Evolutionary conservation across 495 filamentous ascomycete genomes (phyloP).

Genomic region (Talaromyces liani): DNA sequence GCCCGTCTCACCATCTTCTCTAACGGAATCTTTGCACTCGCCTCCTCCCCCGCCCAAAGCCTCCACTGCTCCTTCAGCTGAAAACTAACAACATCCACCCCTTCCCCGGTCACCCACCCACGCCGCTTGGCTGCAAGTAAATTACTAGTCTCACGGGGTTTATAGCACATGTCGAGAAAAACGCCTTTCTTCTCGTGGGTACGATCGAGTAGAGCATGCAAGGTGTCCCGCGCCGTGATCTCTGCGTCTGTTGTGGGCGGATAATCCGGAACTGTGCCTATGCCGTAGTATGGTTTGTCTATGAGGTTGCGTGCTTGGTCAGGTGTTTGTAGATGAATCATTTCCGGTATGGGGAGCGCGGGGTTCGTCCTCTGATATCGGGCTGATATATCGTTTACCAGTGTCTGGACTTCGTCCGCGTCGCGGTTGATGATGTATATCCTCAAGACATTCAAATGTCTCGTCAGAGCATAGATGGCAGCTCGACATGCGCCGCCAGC

Average conservation of each 20-base stretch:
- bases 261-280: neutral
- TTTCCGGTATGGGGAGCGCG: neutral
- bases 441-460: neutral
- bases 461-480: neutral
- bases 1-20: neutral
- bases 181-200: neutral
- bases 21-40: neutral
- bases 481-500: neutral
- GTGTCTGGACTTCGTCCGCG: neutral
- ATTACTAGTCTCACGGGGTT: neutral
- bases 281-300: neutral
- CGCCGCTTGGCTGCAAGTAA: neutral
- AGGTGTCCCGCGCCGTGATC: neutral
- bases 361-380: neutral
- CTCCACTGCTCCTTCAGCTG: neutral
- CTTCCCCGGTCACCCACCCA: neutral
- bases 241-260: neutral
- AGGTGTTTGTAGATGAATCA: neutral
- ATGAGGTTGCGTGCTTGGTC: neutral
- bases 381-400: neutral
- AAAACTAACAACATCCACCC: neutral
- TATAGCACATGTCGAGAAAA: neutral
- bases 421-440: slow-evolving; percentile 1
- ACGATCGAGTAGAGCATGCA: neutral
- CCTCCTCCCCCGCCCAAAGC: slow-evolving; percentile 1